Base-by-base conservation (phyloP, 371 early-diverging fungal species). In the Gilbertella persicaria region DNA sequence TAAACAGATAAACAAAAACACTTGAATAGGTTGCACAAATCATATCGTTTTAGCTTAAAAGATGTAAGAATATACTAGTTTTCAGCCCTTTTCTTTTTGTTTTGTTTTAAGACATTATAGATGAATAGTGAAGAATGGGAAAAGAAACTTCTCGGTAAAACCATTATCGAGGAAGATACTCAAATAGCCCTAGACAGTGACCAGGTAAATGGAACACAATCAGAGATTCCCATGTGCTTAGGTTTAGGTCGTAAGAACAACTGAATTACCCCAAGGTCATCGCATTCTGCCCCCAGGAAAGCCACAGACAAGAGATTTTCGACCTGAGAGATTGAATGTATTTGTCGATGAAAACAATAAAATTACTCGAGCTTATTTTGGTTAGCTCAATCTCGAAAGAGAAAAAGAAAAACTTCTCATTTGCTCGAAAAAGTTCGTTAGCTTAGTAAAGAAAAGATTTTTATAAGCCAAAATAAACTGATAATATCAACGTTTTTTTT, bases 321-420 rank as follows among this genome's bases (percentile, higher is more conserved):
- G 60, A 13, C 58, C 62, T 12, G 66, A 69, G 0, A 57, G 78
- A 14, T 39, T 77, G n/a, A 77, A 77, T 45, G 54, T 77, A 0
- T 46, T 59, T 37, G 45, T 77, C 10, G 69, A 71, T 42, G 33
- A 53, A 0, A 57, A 45, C 21, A 50, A 51, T 20, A 47, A 45
- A 35, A 53, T 70, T 0, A 42, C 36, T 4, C 43, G 44, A 35
- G 69, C 65, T 5, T 46, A 61, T 33, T 69, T 53, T 44, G 69
- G 73, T 36, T 77, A 61, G 64, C 29, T 26, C 12, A 20, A 17
- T 5, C 6, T 41, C 5, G 5, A 40, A 19, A 19, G 9, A 19
- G 5, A 40, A 40, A 10, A 29, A 19, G 8, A 16, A 19, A 12
- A 28, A 28, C 28, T 28, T 5, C 9, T 5, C 4, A 28, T 28